Evolutionary conservation across 805 yeast species (phyloP).

Genomic region (Dipodascus geniculatus): DNA sequence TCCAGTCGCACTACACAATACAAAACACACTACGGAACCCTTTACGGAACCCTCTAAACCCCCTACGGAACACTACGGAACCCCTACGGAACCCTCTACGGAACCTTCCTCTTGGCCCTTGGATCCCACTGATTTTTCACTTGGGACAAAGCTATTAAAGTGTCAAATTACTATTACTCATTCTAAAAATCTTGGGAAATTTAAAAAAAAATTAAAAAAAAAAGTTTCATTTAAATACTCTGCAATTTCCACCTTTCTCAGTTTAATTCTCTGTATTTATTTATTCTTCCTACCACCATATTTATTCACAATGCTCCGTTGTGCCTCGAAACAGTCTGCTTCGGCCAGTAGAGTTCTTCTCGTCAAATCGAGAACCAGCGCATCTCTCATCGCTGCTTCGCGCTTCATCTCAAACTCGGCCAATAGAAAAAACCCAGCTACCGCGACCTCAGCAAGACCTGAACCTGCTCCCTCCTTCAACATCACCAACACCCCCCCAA

Average conservation of each 20-base stretch:
- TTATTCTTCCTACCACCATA: background rate
- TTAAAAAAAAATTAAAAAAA: background rate
- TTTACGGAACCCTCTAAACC: no score
- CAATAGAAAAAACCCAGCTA: slow-evolving; percentile 1
- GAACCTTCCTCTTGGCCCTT: no score
- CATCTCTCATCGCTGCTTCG: background rate
- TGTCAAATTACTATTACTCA: background rate
- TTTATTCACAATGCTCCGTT: slow-evolving; percentile 1
- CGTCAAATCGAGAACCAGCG: background rate
- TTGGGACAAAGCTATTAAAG: background rate
- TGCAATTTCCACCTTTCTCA: background rate
- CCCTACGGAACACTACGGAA: no score
- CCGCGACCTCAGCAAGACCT: slow-evolving; percentile 19
- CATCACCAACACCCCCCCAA: slow-evolving; percentile 7
- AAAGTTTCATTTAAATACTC: slow-evolving; percentile 1
- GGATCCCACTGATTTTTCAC: no score
- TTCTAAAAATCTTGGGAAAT: background rate
- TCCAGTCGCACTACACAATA: no score
- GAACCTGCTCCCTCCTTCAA: slow-evolving; percentile 28
- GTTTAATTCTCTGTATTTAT: background rate
- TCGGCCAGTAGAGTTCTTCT: background rate
- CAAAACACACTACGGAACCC: no score
- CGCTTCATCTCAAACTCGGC: background rate
- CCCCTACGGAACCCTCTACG: no score
- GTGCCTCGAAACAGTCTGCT: background rate